Evolutionary conservation across 2,329 filamentous ascomycete genomes (phyloP).

Genomic region (Didymosphaeria variabile): DNA sequence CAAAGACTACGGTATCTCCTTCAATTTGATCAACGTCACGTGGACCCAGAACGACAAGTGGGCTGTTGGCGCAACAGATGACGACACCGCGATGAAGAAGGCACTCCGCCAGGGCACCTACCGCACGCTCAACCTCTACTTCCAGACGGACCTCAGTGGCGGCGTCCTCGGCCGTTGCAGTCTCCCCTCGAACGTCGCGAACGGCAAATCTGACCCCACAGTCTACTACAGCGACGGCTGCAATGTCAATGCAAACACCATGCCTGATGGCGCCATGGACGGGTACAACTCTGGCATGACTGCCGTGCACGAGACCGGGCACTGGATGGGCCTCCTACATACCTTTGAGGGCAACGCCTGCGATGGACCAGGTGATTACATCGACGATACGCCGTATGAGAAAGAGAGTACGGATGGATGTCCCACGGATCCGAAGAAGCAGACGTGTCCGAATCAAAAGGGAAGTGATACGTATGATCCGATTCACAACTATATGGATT

Average conservation of each 20-base stretch:
- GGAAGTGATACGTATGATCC: conserved; percentile 53
- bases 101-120: conserved; percentile 64
- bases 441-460: conserved; percentile 59
- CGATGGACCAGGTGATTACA: conserved; percentile 55
- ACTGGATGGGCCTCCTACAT: conserved; percentile 59
- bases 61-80: conserved; percentile 58
- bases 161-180: conserved; percentile 65
- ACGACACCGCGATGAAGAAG: conserved; percentile 62
- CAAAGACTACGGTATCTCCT: conserved; percentile 61
- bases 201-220: conserved; percentile 48
- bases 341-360: conserved; percentile 58
- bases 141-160: conserved; percentile 62
- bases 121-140: conserved; percentile 66
- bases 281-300: conserved; percentile 61
- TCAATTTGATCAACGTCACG: conserved; percentile 59
- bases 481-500: conserved; percentile 70
- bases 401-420: conserved; percentile 63
- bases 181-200: conserved; percentile 53
- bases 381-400: conserved; percentile 56
- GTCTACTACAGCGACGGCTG: conserved; percentile 64
- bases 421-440: conserved; percentile 58
- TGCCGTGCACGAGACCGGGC: conserved; percentile 59
- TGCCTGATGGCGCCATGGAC: conserved; percentile 60
- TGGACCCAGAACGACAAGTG: conserved; percentile 64
- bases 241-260: conserved; percentile 65